These are phyloP conservation scores for Corchorus capsularis DNA, from an alignment of 345 rosid genomes.

Conservation along the genomic window DNA sequence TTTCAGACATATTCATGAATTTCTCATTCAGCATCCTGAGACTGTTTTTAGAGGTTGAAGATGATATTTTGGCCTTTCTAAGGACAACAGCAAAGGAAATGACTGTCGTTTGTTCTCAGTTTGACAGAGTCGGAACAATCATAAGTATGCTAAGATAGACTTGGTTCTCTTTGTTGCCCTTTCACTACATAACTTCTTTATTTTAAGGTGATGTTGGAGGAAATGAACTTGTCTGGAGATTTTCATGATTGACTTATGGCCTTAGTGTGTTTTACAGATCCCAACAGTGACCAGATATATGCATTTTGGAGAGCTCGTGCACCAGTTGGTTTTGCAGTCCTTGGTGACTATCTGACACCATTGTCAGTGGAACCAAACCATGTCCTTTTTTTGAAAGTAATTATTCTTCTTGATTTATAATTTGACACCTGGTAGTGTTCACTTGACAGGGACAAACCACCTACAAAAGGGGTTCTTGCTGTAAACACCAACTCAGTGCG, in stretches of 20 bases:
- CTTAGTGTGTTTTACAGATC: slow-evolving; percentile 52
- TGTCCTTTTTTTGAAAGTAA: slow-evolving; percentile 17
- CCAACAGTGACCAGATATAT: slow-evolving; percentile 57
- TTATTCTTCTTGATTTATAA: slow-evolving; percentile 9
- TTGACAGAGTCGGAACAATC: slow-evolving; percentile 87
- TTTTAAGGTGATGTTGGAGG: not conserved
- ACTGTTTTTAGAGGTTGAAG: slow-evolving; percentile 91
- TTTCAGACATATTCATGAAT: slow-evolving; percentile 91
- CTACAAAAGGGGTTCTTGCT: slow-evolving; percentile 88
- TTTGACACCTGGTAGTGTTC: slow-evolving; percentile 26
- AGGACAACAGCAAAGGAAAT: slow-evolving; percentile 87
- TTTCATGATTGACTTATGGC: slow-evolving; percentile 29
- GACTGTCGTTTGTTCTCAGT: slow-evolving; percentile 81
- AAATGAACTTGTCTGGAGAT: not conserved
- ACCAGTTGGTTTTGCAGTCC: slow-evolving; percentile 94
- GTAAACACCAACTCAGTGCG: slow-evolving; percentile 76
- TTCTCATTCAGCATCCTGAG: slow-evolving; percentile 93
- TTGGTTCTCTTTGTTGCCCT: slow-evolving; percentile 6
- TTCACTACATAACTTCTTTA: not conserved
- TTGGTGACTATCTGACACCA: slow-evolving; percentile 95
- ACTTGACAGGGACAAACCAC: slow-evolving; percentile 91
- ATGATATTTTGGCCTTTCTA: slow-evolving; percentile 82
- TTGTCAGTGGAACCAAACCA: slow-evolving; percentile 49
- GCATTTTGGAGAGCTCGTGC: slow-evolving; percentile 94
- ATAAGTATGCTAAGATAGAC: slow-evolving; percentile 50